A percentile compares a stretch with the other conserved stretches of the same genome.
Evolutionary conservation across 1,284 basidiomycete species (phyloP).

Genomic region (Neonothopanus nambi): DNA sequence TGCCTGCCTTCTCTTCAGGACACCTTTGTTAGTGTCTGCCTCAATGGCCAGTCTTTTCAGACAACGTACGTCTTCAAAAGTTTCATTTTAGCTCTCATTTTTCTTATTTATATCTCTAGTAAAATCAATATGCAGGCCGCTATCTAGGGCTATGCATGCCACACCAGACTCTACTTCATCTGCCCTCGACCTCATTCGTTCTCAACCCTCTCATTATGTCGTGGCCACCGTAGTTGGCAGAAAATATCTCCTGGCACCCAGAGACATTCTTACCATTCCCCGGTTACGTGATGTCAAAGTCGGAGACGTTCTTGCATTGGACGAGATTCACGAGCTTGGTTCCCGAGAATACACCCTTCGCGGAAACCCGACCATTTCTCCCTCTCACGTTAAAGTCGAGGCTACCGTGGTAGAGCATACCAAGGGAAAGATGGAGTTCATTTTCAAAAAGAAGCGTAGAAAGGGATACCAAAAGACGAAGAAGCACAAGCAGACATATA

Average conservation of each 20-base stretch:
- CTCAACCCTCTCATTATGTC: constrained; percentile 86
- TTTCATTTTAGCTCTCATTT: neutral
- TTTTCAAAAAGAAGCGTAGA: constrained; percentile 96
- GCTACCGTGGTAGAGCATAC: constrained; percentile 97
- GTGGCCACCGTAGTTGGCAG: constrained; percentile 87
- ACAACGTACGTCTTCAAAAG: constrained; percentile 11
- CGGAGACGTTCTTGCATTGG: constrained; percentile 83
- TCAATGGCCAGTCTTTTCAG: constrained; percentile 15
- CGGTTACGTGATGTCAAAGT: constrained; percentile 79
- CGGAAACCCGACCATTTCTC: constrained; percentile 63
- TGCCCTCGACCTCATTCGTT: constrained; percentile 70
- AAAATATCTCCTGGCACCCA: constrained; percentile 86
- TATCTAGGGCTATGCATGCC: constrained; percentile 30
- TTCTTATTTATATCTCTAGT: constrained; percentile 4
- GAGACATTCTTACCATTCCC: constrained; percentile 91
- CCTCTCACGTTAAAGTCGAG: constrained; percentile 68
- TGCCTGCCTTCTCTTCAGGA: too few relatives aligned
- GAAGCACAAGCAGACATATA: constrained; percentile 92
- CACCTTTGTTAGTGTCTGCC: neutral
- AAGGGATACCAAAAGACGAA: constrained; percentile 84
- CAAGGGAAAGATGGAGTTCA: constrained; percentile 87
- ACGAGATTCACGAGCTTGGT: constrained; percentile 91
- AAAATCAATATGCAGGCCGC: constrained; percentile 14
- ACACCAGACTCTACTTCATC: constrained; percentile 39
- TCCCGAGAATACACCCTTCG: constrained; percentile 93